Conservation (phyloP, 1,139 yeast genomes). For the Blastobotrys proliferans region DNA sequence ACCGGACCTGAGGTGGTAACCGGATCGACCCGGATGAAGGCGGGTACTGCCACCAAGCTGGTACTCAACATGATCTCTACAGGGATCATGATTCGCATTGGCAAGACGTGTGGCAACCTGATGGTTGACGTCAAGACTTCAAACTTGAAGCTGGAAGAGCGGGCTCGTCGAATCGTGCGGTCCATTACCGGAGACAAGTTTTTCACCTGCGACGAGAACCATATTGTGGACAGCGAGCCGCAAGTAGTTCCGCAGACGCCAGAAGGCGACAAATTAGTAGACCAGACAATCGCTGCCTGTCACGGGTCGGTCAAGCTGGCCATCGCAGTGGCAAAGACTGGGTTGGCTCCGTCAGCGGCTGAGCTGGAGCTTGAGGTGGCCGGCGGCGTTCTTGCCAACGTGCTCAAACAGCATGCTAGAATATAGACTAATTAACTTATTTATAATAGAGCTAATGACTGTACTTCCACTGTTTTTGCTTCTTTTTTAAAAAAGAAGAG, state of each 20-base stretch:
- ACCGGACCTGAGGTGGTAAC: constrained; percentile 30
- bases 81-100: constrained; percentile 26
- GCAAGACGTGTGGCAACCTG: constrained; percentile 29
- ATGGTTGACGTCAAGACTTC: constrained; percentile 29
- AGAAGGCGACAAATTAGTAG: constrained; percentile 12
- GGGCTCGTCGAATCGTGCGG: constrained; percentile 24
- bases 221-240: constrained; percentile 2
- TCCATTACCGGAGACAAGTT: constrained; percentile 20
- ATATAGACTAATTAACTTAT: neutral
- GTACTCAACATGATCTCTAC: constrained; percentile 29
- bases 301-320: constrained; percentile 25
- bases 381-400: constrained; percentile 17
- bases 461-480: no score
- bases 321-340: constrained; percentile 26
- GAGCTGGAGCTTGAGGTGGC: constrained; percentile 16
- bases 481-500: no score
- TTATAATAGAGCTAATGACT: no score
- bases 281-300: constrained; percentile 11
- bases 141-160: constrained; percentile 23
- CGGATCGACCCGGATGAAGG: constrained; percentile 30
- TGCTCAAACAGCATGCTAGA: constrained; percentile 12
- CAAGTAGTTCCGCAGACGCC: neutral
- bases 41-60: constrained; percentile 31
- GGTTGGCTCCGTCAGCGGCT: constrained; percentile 21
- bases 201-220: constrained; percentile 8